Conservation (phyloP, 805 yeast species). For the Candida schatavii region DNA sequence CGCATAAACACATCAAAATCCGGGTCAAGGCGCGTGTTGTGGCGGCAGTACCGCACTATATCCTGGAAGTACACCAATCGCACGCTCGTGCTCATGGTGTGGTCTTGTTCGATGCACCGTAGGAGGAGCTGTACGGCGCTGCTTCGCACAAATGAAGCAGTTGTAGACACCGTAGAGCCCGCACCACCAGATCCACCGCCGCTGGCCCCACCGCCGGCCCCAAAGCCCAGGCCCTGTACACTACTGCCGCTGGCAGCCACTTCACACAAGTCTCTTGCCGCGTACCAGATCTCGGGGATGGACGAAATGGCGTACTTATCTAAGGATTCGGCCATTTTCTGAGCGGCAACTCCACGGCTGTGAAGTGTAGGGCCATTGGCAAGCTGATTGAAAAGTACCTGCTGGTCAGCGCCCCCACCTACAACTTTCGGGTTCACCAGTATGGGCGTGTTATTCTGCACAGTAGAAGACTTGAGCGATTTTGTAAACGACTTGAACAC, state of each 20-base stretch:
- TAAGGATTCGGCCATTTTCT: conserved; percentile 47
- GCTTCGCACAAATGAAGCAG: conserved; percentile 32
- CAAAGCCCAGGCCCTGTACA: too few relatives aligned
- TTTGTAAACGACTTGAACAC: conserved; percentile 39
- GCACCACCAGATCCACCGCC: too few relatives aligned
- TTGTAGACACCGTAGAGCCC: conserved; percentile 14
- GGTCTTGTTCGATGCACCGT: conserved; percentile 55
- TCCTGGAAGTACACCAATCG: conserved; percentile 59
- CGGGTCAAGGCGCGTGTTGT: conserved; percentile 35
- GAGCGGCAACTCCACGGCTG: conserved; percentile 49
- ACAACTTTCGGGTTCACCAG: conserved; percentile 43
- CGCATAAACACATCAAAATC: conserved; percentile 50
- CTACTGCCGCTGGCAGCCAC: conserved; percentile 33
- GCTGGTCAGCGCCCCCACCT: conserved; percentile 43
- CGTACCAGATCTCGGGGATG: conserved; percentile 74
- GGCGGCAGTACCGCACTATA: conserved; percentile 43
- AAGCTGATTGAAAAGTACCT: conserved; percentile 36
- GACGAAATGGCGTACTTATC: conserved; percentile 53
- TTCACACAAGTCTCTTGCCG: conserved; percentile 53
- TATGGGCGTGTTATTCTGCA: conserved; percentile 18
- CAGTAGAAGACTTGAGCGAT: conserved; percentile 24
- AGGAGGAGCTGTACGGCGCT: conserved; percentile 52
- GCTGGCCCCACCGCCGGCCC: too few relatives aligned
- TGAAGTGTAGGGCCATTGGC: conserved; percentile 32
- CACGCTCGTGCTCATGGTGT: conserved; percentile 45